Evolutionary conservation across 192 early-diverging fungal genomes (phyloP).

Genomic region (Mortierella hygrophila): DNA sequence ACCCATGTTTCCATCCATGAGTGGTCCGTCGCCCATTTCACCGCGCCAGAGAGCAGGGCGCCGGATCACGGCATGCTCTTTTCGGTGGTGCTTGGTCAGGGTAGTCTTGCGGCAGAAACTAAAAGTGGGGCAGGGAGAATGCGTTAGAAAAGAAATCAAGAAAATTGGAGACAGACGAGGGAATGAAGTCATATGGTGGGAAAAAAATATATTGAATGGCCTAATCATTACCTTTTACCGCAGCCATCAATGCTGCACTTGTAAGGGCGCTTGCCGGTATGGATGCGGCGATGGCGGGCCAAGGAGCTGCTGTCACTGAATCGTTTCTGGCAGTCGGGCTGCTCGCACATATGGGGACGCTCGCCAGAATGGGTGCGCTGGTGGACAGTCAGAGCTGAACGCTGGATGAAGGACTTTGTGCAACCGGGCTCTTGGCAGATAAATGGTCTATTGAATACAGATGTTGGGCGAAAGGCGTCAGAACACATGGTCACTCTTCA

Average conservation of each 20-base stretch:
- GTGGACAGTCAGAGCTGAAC: constrained; percentile 86
- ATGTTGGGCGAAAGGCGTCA: constrained; percentile 5
- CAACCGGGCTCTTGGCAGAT: constrained; percentile 72
- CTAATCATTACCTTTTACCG: constrained; percentile 56
- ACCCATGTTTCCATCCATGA: constrained; percentile 20
- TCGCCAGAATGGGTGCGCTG: constrained; percentile 84
- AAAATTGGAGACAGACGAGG: not conserved
- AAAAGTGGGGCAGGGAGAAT: not conserved
- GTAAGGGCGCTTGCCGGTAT: constrained; percentile 79
- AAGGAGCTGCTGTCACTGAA: constrained; percentile 86
- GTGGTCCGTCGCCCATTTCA: constrained; percentile 8
- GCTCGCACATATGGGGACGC: constrained; percentile 78
- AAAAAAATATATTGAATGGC: not conserved
- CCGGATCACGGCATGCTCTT: constrained; percentile 46
- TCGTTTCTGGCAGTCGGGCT: constrained; percentile 76
- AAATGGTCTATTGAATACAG: constrained; percentile 66
- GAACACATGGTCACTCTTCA: constrained; percentile 6
- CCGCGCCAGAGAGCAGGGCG: constrained; percentile 42
- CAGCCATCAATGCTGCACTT: constrained; percentile 63
- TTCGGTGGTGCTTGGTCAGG: constrained; percentile 64
- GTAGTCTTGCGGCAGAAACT: constrained; percentile 69
- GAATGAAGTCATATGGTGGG: not conserved
- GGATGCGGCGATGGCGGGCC: constrained; percentile 78
- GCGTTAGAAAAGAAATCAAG: not conserved
- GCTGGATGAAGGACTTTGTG: constrained; percentile 86